Evolutionary conservation across 202 grass and related monocot genomes (phyloP).

Genomic region (Alloteropsis angusta): DNA sequence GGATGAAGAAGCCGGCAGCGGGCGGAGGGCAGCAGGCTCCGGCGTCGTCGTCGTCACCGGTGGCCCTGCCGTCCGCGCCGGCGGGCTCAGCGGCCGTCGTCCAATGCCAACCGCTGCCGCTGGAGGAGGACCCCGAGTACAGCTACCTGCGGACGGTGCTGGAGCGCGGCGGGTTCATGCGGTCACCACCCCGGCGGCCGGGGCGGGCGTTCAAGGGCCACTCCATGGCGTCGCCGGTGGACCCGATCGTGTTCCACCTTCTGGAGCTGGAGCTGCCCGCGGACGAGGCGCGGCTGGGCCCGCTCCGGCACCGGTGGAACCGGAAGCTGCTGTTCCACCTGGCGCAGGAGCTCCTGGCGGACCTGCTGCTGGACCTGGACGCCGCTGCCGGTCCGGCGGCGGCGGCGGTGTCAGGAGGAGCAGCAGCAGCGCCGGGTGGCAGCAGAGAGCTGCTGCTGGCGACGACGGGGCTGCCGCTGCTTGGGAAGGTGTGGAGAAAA

Average conservation of each 20-base stretch:
- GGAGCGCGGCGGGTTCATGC: constrained; percentile 37
- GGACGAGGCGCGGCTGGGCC: constrained; percentile 2
- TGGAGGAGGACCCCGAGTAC: constrained; percentile 58
- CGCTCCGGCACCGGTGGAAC: constrained; percentile 62
- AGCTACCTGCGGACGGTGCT: constrained; percentile 51
- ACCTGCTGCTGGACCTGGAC: neutral
- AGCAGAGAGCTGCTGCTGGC: too few species aligned
- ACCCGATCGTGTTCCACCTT: constrained; percentile 75
- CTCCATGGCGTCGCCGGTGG: constrained; percentile 26
- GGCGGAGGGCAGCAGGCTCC: neutral
- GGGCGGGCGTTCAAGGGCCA: neutral
- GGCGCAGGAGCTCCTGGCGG: constrained; percentile 44
- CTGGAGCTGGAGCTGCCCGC: constrained; percentile 60
- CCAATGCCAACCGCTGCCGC: neutral
- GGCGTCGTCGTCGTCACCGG: neutral
- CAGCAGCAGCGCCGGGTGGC: too few species aligned
- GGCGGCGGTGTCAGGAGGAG: neutral
- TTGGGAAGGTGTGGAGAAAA: constrained; percentile 26
- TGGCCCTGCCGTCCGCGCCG: neutral
- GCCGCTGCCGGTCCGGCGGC: too few species aligned
- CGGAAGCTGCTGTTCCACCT: constrained; percentile 81
- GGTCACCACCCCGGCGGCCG: neutral
- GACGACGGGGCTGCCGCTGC: neutral
- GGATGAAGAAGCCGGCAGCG: constrained; percentile 42
- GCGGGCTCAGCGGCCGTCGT: neutral